phyloP scores from a whole-genome alignment of 176 grass and related monocot species.

The Areca catechu region DNA sequence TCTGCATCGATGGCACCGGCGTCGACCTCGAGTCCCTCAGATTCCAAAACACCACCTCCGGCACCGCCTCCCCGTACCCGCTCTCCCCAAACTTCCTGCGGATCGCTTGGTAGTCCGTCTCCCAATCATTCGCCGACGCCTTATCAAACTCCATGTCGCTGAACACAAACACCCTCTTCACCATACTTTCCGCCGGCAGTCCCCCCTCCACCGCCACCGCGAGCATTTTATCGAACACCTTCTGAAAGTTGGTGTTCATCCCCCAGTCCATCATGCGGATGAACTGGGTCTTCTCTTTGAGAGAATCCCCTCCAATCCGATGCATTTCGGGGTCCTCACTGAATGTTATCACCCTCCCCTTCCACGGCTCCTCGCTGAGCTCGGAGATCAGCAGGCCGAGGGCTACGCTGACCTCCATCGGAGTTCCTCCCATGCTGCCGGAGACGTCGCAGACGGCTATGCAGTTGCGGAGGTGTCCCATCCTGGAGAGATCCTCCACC shows the following conservation, averaged over 20 bases:
- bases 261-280: slow-evolving; percentile 24
- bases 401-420: slow-evolving; percentile 64
- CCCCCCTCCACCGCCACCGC: slow-evolving; percentile 40
- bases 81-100: slow-evolving; percentile 39
- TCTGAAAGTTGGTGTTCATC: slow-evolving; percentile 41
- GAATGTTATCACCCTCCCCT: slow-evolving; percentile 59
- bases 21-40: slow-evolving; percentile 41
- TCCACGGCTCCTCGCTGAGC: slow-evolving; percentile 71
- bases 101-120: slow-evolving; percentile 76
- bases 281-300: slow-evolving; percentile 43
- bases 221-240: slow-evolving; percentile 56
- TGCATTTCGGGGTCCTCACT: slow-evolving; percentile 32
- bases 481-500: slow-evolving; percentile 45
- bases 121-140: slow-evolving; percentile 36
- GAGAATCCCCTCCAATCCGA: slow-evolving; percentile 24
- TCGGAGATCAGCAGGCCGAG: slow-evolving; percentile 71
- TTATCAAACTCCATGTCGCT: too few relatives aligned
- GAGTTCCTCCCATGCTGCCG: slow-evolving; percentile 43
- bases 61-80: slow-evolving; percentile 33
- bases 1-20: slow-evolving; percentile 38
- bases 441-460: slow-evolving; percentile 85
- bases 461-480: slow-evolving; percentile 44
- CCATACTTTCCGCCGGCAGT: too few relatives aligned
- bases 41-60: slow-evolving; percentile 78
- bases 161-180: too few relatives aligned